Percentiles rank a stretch among this genome's conserved stretches.
Evolutionary conservation across 306 rosid genomes (phyloP).

Genomic region (Macrotyloma uniflorum): DNA sequence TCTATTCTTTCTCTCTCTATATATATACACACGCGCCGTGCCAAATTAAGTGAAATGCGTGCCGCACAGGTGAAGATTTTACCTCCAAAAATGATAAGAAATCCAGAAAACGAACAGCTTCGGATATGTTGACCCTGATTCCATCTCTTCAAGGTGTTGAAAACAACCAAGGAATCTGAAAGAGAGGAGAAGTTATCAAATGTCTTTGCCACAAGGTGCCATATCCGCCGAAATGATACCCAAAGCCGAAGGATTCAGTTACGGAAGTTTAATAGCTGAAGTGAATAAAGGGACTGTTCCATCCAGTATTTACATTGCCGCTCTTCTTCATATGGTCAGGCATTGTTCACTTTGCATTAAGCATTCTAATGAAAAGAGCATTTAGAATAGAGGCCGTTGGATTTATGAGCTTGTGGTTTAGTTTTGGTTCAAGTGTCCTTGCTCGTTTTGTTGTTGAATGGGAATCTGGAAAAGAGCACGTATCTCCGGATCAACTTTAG

Average conservation of each 20-base stretch:
- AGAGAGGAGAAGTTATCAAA: slow-evolving; percentile 67
- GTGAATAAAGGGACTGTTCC: slow-evolving; percentile 89
- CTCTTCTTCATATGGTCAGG: slow-evolving; percentile 93
- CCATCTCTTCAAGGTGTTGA: slow-evolving; percentile 81
- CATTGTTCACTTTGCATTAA: slow-evolving; percentile 91
- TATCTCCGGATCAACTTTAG: slow-evolving; percentile 98
- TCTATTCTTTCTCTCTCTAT: too few species aligned
- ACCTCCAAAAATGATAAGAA: slow-evolving; percentile 62
- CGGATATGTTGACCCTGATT: slow-evolving; percentile 74
- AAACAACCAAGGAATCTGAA: slow-evolving; percentile 49
- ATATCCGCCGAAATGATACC: slow-evolving; percentile 56
- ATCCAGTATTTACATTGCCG: slow-evolving; percentile 84
- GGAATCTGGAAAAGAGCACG: slow-evolving; percentile 98
- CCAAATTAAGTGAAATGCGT: too few species aligned
- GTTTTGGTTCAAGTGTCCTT: slow-evolving; percentile 89
- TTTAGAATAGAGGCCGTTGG: slow-evolving; percentile 99
- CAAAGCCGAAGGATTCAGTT: slow-evolving; percentile 65
- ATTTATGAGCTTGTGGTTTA: slow-evolving; percentile 96
- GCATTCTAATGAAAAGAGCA: slow-evolving; percentile 90
- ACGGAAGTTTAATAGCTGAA: slow-evolving; percentile 79
- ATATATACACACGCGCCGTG: too few species aligned
- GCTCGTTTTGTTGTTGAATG: slow-evolving; percentile 99
- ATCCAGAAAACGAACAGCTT: slow-evolving; percentile 75
- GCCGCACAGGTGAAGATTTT: slow-evolving; percentile 53
- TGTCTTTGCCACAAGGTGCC: slow-evolving; percentile 52